These are phyloP conservation scores for Sporothrix curviconia DNA, from an alignment of 2,329 filamentous ascomycete species.

Conservation along the genomic window DNA sequence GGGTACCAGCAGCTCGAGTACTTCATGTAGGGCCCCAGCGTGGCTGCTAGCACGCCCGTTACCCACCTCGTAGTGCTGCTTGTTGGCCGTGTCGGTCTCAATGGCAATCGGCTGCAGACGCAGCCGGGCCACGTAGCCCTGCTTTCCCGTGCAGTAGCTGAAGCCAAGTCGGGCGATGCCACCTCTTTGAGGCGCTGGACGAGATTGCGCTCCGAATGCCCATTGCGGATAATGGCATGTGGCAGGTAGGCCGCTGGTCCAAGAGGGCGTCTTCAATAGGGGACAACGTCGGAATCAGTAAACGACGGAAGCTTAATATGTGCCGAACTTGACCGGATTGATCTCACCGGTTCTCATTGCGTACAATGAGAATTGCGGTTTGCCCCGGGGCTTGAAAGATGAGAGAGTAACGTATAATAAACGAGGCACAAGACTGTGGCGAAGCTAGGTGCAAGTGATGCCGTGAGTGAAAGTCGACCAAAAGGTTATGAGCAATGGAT, in stretches of 20 bases:
- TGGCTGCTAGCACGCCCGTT: slow-evolving; percentile 55
- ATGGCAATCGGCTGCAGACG: slow-evolving; percentile 59
- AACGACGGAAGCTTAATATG: too few species aligned
- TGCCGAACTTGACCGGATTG: neutral
- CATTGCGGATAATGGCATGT: slow-evolving; percentile 52
- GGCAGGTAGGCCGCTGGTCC: slow-evolving; percentile 61
- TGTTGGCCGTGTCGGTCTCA: slow-evolving; percentile 57
- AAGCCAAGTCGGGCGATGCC: slow-evolving; percentile 23
- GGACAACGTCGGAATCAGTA: too few species aligned
- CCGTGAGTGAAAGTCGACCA: too few species aligned
- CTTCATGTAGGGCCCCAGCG: slow-evolving; percentile 64
- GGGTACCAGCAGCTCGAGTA: slow-evolving; percentile 63
- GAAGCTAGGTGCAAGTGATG: too few species aligned
- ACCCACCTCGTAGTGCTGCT: slow-evolving; percentile 67
- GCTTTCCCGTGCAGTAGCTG: slow-evolving; percentile 42
- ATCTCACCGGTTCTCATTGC: slow-evolving; percentile 19
- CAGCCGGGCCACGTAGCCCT: slow-evolving; percentile 55
- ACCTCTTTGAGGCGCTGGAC: slow-evolving; percentile 53
- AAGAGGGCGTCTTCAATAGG: slow-evolving; percentile 45
- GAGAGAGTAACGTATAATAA: too few species aligned
- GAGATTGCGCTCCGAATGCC: slow-evolving; percentile 62
- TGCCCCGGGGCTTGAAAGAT: too few species aligned
- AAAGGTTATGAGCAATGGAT: neutral
- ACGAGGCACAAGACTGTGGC: too few species aligned
- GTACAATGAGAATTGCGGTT: too few species aligned